Evolutionary conservation across 1,284 basidiomycete species (phyloP), one percentile per base, ranked within the genome.

Genomic region (Fomitopsis palustris): DNA sequence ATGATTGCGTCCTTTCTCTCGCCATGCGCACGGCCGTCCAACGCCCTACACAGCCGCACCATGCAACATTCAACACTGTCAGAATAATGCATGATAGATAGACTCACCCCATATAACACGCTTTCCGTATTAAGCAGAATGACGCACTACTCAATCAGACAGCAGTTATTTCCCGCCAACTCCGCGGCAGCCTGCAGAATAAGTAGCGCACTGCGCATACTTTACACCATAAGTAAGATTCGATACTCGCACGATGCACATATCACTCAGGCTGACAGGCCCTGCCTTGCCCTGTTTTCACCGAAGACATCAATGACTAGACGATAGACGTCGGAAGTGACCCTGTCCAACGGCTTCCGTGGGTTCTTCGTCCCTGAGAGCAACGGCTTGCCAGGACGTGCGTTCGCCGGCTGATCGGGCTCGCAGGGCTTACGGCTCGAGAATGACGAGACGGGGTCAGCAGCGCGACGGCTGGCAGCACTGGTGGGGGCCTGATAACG

Each of bases 401-500:
- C 21, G 45, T 47, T 8, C 45, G 21, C 25, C 45, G 45, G 45
- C 45, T 47, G 45, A 8, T 14, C 45, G 7, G 45, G 19, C 42
- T 43, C 42, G n/a, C 42, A 21, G 21, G 42, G 23, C 45, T 47
- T 47, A 21, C 25, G 45, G 17, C 12, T 16, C 7, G 19, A 33
- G 27, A 14, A 9, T 39, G 33, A 27, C 35, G 27, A 47, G 10
- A 23, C 23, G 14, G 39, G 27, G 58, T 19, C 16, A 52, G 25
- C 33, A 54, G 10, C 56, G 57, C 64, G 61, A 35, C 37, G n/a
- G 1, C 59, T 61, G 2, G 67, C 64, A 27, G 60, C 57, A 21
- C 60, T 52, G 31, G 67, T 65, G 16, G 62, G 59, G 17, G 61
- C 17, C 38, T 60, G 62, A 59, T 67, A 66, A 17, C 61, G 62